Evolutionary conservation across 2,329 filamentous ascomycete genomes (phyloP), one percentile per base, ranked within the genome.

Genomic region (Xylaria sp.): DNA sequence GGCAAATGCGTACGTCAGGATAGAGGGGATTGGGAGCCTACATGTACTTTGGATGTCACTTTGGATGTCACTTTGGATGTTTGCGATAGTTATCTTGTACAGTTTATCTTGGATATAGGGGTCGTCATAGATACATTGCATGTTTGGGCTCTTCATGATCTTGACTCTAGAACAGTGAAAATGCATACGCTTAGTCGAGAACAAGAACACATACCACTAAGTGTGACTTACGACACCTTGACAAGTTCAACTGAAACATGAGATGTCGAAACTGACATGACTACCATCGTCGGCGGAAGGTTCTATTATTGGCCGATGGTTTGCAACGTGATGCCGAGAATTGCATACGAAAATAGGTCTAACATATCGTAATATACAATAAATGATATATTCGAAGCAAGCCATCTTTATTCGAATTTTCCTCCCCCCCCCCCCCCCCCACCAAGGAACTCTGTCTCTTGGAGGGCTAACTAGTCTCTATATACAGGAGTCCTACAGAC

Each of bases 1-100:
- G 67, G 67, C 54, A 20, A 66, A 69, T 69, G 54, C 63, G 54
- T 69, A 55, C 32, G 32, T 56, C 67, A 44, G 63, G 67, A 63
- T 66, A 50, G 6, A 44, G 4, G 63, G 7, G 18, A 9, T 23
- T 6, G 23, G 41, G 13, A 46, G 41, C 41, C 10, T 37, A 37
- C 34, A 37, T 37, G 34, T 37, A 37, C 34, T n/a, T n/a, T n/a
- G n/a, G n/a, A n/a, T n/a, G n/a, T n/a, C n/a, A 37, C 34, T 25
- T 25, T 25, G 23, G 23, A 25, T 25, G 23, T 25, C 23, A 37
- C 23, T 25, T 46, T 18, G 41, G 46, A 23, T 48, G 9, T 23
- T 48, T 10, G 7, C 2, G 41, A 18, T n/a, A 46, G 6, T 18
- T n/a, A 46, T 15, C 41, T 46, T 18, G 6, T 46, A 46, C 15